phyloP scores from a whole-genome alignment of 768 basidiomycete species.

The Postia placenta region DNA sequence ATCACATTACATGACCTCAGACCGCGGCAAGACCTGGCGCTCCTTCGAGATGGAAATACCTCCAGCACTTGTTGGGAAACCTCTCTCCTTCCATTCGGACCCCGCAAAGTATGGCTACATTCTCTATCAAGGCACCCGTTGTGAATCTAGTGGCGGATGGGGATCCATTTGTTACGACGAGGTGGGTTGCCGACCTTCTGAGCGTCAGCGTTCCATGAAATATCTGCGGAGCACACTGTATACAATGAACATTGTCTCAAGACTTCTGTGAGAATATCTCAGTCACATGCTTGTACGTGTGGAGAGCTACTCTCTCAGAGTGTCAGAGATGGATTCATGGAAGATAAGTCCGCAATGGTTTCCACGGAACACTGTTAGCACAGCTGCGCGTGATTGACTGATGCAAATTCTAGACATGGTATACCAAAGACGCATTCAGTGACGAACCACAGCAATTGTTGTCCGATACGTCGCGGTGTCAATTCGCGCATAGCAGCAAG shows the following conservation, averaged over 20 bases:
- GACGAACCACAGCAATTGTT: slow-evolving; percentile 55
- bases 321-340: too few species aligned
- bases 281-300: too few species aligned
- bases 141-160: slow-evolving; percentile 46
- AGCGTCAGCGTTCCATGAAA: too few species aligned
- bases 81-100: slow-evolving; percentile 86
- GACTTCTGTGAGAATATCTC: too few species aligned
- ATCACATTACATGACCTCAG: slow-evolving; percentile 82
- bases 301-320: too few species aligned
- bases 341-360: too few species aligned
- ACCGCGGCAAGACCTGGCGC: slow-evolving; percentile 86
- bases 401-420: slow-evolving; percentile 59
- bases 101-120: slow-evolving; percentile 64
- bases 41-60: slow-evolving; percentile 61
- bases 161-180: slow-evolving; percentile 62
- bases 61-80: slow-evolving; percentile 52
- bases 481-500: slow-evolving; percentile 83
- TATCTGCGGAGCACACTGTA: too few species aligned
- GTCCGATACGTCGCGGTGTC: slow-evolving; percentile 67
- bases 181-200: slow-evolving; percentile 35
- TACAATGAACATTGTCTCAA: too few species aligned
- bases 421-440: slow-evolving; percentile 80
- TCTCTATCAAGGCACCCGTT: slow-evolving; percentile 71
- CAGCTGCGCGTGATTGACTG: too few species aligned
- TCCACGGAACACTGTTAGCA: too few species aligned